Evolutionary conservation across 495 filamentous ascomycete genomes (phyloP), one percentile per base, ranked within the genome.

Genomic region (Talaromyces trachyspermus): DNA sequence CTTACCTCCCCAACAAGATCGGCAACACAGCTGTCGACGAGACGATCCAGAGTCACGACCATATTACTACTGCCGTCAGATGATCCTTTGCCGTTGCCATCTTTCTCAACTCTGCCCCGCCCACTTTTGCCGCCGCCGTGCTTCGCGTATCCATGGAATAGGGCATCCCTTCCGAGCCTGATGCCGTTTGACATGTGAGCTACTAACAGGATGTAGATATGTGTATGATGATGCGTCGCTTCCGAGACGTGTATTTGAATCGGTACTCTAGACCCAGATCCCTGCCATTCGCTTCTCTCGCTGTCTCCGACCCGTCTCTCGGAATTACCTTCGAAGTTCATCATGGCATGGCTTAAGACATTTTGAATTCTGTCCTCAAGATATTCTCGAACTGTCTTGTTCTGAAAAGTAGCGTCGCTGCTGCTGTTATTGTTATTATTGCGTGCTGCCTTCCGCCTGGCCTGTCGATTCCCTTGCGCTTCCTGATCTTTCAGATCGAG

Each of bases 181-280:
- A 84, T 70, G 2, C 78, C 78, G 0, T 60, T 74, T 0, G 69
- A 68, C 1, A 81, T 86, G 24, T 80, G 74, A 0, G 85, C 87
- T 4, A 92, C 85, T 5, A 90, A 62, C 4, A 94, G 68, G 6
- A 89, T 64, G 39, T 90, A 91, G 5, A 85, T 62, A 9, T 84
- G 75, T 38, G 80, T 74, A 2, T 66, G 70, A 44, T 81, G 71
- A 5, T 68, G 61, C 45, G 79, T 84, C 29, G 81, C 75, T 60
- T 91, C 66, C 0, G 65, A 59, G 2, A 55, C 69, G 30, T 69
- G 74, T 33, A 77, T 62, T 10, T 59, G 36, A 17, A 57, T 48
- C 0, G 79, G 78, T 18, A 76, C 62, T 2, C 71, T 52, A 11
- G 11, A n/a, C n/a, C n/a, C n/a, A n/a, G n/a, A n/a, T n/a, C n/a